Base-by-base conservation (phyloP, 140 eudicot genomes). In the Cichorium intybus region DNA sequence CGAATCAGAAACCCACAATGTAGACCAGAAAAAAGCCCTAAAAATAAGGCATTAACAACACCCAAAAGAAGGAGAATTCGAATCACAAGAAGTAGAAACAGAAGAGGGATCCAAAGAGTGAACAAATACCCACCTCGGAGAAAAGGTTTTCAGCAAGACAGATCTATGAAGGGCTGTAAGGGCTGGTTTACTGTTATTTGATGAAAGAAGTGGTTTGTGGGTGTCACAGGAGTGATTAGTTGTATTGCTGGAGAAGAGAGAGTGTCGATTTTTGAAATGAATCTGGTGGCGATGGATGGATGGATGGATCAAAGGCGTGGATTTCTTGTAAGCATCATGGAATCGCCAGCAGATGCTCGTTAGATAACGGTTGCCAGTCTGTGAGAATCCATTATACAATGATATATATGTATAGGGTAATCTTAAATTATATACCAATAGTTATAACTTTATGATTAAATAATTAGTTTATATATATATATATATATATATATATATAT, bases 311-410 rank as follows among this genome's bases (percentile, higher is more conserved):
- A 62, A 62, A 62, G 68, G 56, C 31, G 56, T 12, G 37, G 68
- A 41, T 62, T 62, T 39, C 47, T 39, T 62, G 39, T 62, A 60
- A 46, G 49, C 49, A 43, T 43, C 49, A 43, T 43, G 62, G 33
- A 53, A 55, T 55, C 61, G 61, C 56, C 50, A 62, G 55, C 37
- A 62, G 43, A 63, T 62, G 69, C 57, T 47, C 56, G 69, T 63
- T 63, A 18, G 57, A 64, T 64, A 64, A 64, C 69, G 47, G 69
- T 64, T 41, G 57, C 69, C 69, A 64, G 69, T 14, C 69, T 47
- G 69, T 31, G 57, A 46, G 14, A 10, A 64, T 47, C 70, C 70
- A 48, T 47, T 5, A 27, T 52, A 48, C 33, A 62, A 9, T 41
- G 17, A 41, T 14, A 41, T 43, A 35, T 35, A 35, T 35, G 15